Conservation (phyloP, 768 basidiomycete species). For the Boletus fagicola region DNA sequence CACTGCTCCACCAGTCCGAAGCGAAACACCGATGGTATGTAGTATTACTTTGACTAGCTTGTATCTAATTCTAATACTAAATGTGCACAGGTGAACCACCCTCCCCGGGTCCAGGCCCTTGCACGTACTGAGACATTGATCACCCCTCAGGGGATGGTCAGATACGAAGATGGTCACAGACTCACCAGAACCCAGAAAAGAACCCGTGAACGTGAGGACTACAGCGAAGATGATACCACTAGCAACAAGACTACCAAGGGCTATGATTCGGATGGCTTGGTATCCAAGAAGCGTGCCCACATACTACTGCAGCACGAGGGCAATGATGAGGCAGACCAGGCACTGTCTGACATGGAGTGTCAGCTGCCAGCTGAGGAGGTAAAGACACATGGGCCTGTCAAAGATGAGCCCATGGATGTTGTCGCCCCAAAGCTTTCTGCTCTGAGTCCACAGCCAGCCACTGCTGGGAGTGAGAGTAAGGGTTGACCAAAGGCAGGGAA, state of each 20-base stretch:
- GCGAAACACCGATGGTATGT: not conserved
- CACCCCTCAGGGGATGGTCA: not conserved
- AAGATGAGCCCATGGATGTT: not conserved
- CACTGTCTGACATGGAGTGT: not conserved
- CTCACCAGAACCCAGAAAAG: not conserved
- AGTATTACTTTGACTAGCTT: not conserved
- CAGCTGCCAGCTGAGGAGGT: not conserved
- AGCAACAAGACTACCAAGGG: not conserved
- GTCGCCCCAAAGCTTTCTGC: not conserved
- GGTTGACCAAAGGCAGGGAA: too few species aligned
- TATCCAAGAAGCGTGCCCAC: not conserved
- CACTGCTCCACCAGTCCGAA: not conserved
- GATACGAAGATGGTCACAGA: not conserved
- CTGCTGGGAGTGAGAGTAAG: not conserved
- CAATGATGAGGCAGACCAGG: not conserved
- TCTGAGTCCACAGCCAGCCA: not conserved
- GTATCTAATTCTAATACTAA: not conserved
- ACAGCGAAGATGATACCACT: too few species aligned
- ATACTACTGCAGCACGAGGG: not conserved
- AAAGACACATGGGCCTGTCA: not conserved
- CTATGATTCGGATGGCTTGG: not conserved
- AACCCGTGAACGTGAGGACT: not conserved
- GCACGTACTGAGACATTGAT: not conserved
- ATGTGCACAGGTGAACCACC: not conserved
- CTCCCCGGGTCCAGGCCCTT: not conserved